Evolutionary conservation across 108 stramenopile species (phyloP).

Genomic region (Phaeodactylum tricornutum): DNA sequence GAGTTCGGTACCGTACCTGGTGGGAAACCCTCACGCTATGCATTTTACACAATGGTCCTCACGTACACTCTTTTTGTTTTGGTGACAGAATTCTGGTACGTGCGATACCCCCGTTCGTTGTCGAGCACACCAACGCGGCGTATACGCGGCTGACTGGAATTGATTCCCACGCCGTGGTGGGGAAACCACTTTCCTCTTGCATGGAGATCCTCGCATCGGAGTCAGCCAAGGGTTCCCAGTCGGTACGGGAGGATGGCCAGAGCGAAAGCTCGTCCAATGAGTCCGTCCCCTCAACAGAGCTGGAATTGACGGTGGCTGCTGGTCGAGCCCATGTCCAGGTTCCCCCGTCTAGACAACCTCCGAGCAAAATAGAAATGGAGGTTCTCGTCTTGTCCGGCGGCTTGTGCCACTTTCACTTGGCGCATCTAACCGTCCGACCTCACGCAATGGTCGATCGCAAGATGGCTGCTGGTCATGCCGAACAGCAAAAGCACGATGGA

Average conservation of each 20-base stretch:
- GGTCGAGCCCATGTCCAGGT: background rate
- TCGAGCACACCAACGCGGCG: conserved; percentile 63
- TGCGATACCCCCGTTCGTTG: conserved; percentile 38
- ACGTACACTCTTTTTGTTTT: conserved; percentile 3
- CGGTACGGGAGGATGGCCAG: too few species aligned
- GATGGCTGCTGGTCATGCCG: too few species aligned
- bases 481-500: too few species aligned
- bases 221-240: too few species aligned
- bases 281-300: too few species aligned
- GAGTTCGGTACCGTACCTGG: too few species aligned
- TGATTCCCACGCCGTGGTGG: conserved; percentile 44
- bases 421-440: conserved; percentile 17
- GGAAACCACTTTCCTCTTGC: conserved; percentile 48
- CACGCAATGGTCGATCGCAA: conserved; percentile 20
- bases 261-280: too few species aligned
- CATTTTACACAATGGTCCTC: too few species aligned
- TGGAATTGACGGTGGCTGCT: background rate
- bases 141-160: conserved; percentile 50
- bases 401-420: conserved; percentile 27
- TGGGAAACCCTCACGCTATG: too few species aligned
- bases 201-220: too few species aligned
- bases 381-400: conserved; percentile 53
- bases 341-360: background rate
- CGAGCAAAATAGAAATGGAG: too few species aligned
- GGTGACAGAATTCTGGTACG: conserved; percentile 35